Percentiles rank a stretch among this genome's conserved stretches.
Conservation (phyloP, 148 eudicot species). For the Drosera capensis region DNA sequence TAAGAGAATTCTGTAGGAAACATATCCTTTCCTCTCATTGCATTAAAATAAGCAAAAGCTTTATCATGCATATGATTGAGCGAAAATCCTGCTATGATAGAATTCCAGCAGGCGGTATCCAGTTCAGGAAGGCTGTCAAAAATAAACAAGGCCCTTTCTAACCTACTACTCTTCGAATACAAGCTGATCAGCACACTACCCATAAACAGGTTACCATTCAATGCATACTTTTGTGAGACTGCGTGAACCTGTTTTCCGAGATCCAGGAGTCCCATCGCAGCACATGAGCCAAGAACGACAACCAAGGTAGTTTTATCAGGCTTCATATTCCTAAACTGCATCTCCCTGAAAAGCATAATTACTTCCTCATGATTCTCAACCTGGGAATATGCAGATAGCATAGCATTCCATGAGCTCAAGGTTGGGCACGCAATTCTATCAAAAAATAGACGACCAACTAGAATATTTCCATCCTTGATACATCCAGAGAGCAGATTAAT, state of each 20-base stretch:
- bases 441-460: conserved; percentile 36
- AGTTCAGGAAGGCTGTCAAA: conserved; percentile 28
- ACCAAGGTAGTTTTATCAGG: conserved; percentile 61
- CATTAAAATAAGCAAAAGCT: conserved; percentile 39
- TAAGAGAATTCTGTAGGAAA: conserved; percentile 46
- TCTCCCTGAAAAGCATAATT: conserved; percentile 45
- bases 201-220: conserved; percentile 33
- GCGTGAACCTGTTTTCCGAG: conserved; percentile 61
- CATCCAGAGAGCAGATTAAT: conserved; percentile 46
- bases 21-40: conserved; percentile 34
- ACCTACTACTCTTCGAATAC: conserved; percentile 42
- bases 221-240: conserved; percentile 22
- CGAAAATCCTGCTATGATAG: conserved; percentile 55
- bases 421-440: conserved; percentile 41
- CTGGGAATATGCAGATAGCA: conserved; percentile 60
- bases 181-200: conserved; percentile 64
- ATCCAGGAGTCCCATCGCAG: conserved; percentile 36
- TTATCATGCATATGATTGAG: conserved; percentile 28
- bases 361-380: conserved; percentile 33
- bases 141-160: conserved; percentile 29
- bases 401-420: conserved; percentile 68
- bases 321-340: conserved; percentile 41
- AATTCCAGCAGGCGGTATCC: conserved; percentile 69
- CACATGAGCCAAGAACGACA: conserved; percentile 47
- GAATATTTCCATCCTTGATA: conserved; percentile 29